Evolutionary conservation across 306 rosid genomes (phyloP).

Genomic region (Lathyrus oleraceus): DNA sequence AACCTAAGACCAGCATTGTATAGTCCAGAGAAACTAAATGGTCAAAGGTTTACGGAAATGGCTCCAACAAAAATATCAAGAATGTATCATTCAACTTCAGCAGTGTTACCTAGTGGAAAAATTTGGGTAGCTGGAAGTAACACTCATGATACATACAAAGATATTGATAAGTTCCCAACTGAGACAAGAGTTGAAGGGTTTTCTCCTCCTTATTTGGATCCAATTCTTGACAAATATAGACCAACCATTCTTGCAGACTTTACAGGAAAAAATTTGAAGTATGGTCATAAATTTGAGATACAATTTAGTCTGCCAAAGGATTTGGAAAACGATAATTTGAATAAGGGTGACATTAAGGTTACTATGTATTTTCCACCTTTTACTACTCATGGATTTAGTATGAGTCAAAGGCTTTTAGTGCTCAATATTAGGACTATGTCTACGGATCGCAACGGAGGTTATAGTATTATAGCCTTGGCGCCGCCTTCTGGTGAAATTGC

Average conservation of each 20-base stretch:
- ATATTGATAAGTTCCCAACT: conserved; percentile 54
- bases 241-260: conserved; percentile 35
- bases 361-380: conserved; percentile 77
- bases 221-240: not conserved
- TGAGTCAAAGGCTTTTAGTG: conserved; percentile 69
- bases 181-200: conserved; percentile 72
- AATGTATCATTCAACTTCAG: conserved; percentile 82
- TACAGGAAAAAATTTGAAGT: not conserved
- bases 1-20: conserved; percentile 59
- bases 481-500: conserved; percentile 52
- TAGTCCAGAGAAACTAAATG: conserved; percentile 36
- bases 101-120: conserved; percentile 69
- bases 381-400: conserved; percentile 83
- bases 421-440: not conserved
- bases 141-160: conserved; percentile 63
- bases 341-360: conserved; percentile 43
- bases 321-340: not conserved
- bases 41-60: conserved; percentile 47
- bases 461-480: conserved; percentile 26
- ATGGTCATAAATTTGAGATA: conserved; percentile 30
- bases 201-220: conserved; percentile 72
- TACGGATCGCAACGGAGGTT: not conserved
- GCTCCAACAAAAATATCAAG: conserved; percentile 48
- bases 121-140: conserved; percentile 81
- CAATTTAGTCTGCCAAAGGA: conserved; percentile 29